Base-by-base conservation (phyloP, 257 asterid genomes). In the Primulina eburnea region DNA sequence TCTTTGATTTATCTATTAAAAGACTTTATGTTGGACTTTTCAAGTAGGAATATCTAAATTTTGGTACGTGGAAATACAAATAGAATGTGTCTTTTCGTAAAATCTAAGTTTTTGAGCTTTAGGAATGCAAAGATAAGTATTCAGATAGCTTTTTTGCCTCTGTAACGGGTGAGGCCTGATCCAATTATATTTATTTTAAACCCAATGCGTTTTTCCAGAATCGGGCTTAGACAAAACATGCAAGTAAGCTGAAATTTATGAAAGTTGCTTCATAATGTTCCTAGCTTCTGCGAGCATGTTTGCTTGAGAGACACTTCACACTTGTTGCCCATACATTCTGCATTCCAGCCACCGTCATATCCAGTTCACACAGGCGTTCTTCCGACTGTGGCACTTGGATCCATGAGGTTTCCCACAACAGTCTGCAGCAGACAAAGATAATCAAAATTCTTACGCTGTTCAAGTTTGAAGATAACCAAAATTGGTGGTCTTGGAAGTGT, bases 241-340 rank as follows among this genome's bases (percentile, higher is more conserved):
- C 64, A n/a, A 18, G 24, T 62, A 68, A 73, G 43, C 59, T 68
- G 64, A 77, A 52, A 60, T 52, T 71, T 40, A 71, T 6, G 74
- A 33, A 64, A 89, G 85, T 59, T 53, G 86, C 65, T 71, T 80
- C 74, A 85, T 63, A 60, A 80, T 67, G 72, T 60, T 67, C 79
- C 90, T 87, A 47, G 97, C 88, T 80, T 90, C 83, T 26, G 70
- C 61, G 4, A 88, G 92, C 65, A 87, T 74, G 77, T 88, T 85
- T 8, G 74, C 67, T 40, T 52, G 86, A 76, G 66, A 24, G 55
- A 87, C 81, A 12, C 81, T 77, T 0, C 47, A 87, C 81, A 12
- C 81, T 77, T 0, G 84, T 76, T 9, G 82, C 89, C 93, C 89
- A 83, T 10, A 92, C 70, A 75, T 90, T 89, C 64, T 67, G 82